Evolutionary conservation across 257 asterid genomes (phyloP).

Genomic region (Forsythia suspensa): DNA sequence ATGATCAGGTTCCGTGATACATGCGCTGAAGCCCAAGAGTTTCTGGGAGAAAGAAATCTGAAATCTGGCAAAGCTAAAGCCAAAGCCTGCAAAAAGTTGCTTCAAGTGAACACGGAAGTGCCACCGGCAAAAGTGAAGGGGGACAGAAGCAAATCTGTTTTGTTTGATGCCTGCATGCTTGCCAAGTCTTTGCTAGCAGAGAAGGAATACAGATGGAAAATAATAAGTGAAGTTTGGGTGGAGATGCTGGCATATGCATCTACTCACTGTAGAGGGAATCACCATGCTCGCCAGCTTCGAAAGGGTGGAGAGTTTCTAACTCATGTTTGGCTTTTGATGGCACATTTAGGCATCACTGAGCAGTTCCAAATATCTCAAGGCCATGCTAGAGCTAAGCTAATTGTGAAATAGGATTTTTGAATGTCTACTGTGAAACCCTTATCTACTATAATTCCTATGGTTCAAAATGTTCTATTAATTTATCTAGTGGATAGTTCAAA

Average conservation of each 20-base stretch:
- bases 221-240: slow-evolving; percentile 46
- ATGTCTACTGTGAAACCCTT: background rate
- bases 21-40: slow-evolving; percentile 47
- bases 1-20: slow-evolving; percentile 53
- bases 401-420: slow-evolving; percentile 25
- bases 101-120: slow-evolving; percentile 39
- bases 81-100: slow-evolving; percentile 33
- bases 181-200: slow-evolving; percentile 29
- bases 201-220: slow-evolving; percentile 24
- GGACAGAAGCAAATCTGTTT: slow-evolving; percentile 56
- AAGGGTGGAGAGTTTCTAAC: slow-evolving; percentile 66
- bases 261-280: slow-evolving; percentile 43
- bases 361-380: slow-evolving; percentile 53
- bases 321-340: slow-evolving; percentile 69
- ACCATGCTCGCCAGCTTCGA: slow-evolving; percentile 59
- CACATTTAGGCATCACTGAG: slow-evolving; percentile 56
- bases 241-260: slow-evolving; percentile 54
- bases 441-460: background rate
- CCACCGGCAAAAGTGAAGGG: slow-evolving; percentile 53
- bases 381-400: slow-evolving; percentile 55
- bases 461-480: background rate
- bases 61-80: slow-evolving; percentile 13
- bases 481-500: background rate
- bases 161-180: slow-evolving; percentile 54
- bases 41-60: slow-evolving; percentile 27